Evolutionary conservation across 257 asterid species (phyloP), one percentile per base, ranked within the genome.

Genomic region (Capsicum pubescens): DNA sequence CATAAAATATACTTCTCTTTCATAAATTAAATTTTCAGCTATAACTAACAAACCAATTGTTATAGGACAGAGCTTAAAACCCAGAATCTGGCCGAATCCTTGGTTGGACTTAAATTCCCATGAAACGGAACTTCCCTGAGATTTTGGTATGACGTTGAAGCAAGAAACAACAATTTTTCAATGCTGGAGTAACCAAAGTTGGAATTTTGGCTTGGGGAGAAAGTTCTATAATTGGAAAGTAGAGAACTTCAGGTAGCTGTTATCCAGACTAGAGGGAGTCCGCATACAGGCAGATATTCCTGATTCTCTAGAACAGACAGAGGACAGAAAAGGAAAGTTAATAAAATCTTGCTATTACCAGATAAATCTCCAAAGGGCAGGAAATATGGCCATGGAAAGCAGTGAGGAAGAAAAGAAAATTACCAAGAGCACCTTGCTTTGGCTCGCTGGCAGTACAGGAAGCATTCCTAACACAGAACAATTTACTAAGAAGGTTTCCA

Each of bases 181-280:
- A 48, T 71, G 79, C 58, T 46, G 39, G n/a, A 71, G 58, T 71
- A 71, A 71, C 16, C 15, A 71, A 71, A 36, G 56, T 48, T 71
- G 58, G 58, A 71, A n/a, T 71, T 42, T 71, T 46, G 58, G 36
- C 56, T n/a, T 46, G 56, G 46, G 58, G 79, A n/a, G 56, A 21
- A 71, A 46, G 36, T 44, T 17, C 9, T 44, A 10, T 10, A 0
- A 50, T 71, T 71, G 58, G n/a, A 17, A 71, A 71, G 58, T 10
- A 71, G 58, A 46, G 36, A 71, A 46, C 57, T 71, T 71, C 16
- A 17, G 7, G 16, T 39, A 71, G 7, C 79, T 46, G 7, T 71
- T 46, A 71, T 46, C 56, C n/a, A n/a, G 79, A 71, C 58, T 46
- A 71, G 79, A 71, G 32, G 79, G 79, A 12, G 79, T 71, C 16